Base-by-base conservation (phyloP, 495 filamentous ascomycete species). In the Xylaria longipes region DNA sequence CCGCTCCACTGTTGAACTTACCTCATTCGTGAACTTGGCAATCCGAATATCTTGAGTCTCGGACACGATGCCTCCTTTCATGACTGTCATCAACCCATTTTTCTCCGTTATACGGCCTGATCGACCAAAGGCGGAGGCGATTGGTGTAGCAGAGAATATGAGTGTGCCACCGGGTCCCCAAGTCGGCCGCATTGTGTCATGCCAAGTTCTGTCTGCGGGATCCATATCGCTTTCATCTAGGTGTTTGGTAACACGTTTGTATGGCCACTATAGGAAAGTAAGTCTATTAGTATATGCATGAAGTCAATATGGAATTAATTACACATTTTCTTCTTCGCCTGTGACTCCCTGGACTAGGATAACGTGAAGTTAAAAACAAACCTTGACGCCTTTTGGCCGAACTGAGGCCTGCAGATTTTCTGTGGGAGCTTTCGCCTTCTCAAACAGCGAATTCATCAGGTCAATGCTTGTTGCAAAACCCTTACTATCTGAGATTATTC, bases 391-490 rank as follows among this genome's bases (percentile, higher is more conserved):
- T 79, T 75, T 78, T 79, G 75, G 80, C 77, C 70, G 81, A 73
- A 77, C 75, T 45, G 79, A 77, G 73, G 84, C 75, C 68, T 81
- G 80, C 46, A 73, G 69, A 69, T 80, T 77, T 74, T 83, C 83
- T 41, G 73, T 76, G 60, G 83, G 82, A 25, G 79, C 80, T 76
- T 82, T 87, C 12, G 90, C 88, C 73, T 89, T 85, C 63, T 88
- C 89, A 79, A 95, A 97, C 60, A 97, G 78, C 57, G 93, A 97
- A 75, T 97, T 92, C 94, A 97, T 97, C 80, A 97, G 77, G 82
- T 97, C 94, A 77, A 97, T 95, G 74, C 89, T 93, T 27, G 89
- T 95, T 6, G 88, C 83, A 77, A 97, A 94, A 0, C 87, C 87
- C 62, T 87, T 86, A 63, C 86, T 84, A 60, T 87, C 86, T 14